Base-by-base conservation (phyloP, 2,329 filamentous ascomycete genomes). In the Verticillium nubilum region DNA sequence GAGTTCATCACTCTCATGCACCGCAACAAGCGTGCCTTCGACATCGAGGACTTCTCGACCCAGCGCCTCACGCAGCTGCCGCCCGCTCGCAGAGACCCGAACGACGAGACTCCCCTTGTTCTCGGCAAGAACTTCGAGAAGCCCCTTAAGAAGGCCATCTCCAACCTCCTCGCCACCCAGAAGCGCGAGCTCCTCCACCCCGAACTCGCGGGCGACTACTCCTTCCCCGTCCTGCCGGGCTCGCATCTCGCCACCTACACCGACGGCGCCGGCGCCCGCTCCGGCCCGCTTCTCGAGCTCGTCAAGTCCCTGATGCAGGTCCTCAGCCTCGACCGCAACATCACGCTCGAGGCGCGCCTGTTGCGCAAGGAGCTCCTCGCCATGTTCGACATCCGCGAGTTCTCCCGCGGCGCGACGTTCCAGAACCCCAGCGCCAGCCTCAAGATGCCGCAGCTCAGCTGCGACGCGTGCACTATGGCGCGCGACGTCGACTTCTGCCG, bases 1-100 rank as follows among this genome's bases (percentile, higher is more conserved):
- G 92, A 97, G 70, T 99, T 97, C 73, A 90, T 99, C 65, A 87
- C 97, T 65, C 81, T 97, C 58, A 97, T 99, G 93, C 93, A 97
- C 69, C 77, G 80, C 13, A 81, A 93, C 62, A 99, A 98, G 74
- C 85, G 87, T 5, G 88, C 90, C 0, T 73, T 74, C 1, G 78
- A 78, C 27, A 78, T 78, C 19, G 78, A 81, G 57, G 75, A 76
- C 2, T 76, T 78, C 61, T 77, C 76, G 15, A 87, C 80, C 28
- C 82, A 78, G 53, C 82, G 80, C 23, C 76, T 82, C 60, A 90
- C 79, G 2, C 87, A 83, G 67, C 75, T 88, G 52, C 81, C 83
- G 54, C 81, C 83, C 54, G 73, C 80, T 5, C 89, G 89, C 64
- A 74, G 72, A 56, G 61, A 84, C 13, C 77, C 82, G 0, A 85